Evolutionary conservation across 305 asterid genomes (phyloP).

Genomic region (Petunia hybrid): DNA sequence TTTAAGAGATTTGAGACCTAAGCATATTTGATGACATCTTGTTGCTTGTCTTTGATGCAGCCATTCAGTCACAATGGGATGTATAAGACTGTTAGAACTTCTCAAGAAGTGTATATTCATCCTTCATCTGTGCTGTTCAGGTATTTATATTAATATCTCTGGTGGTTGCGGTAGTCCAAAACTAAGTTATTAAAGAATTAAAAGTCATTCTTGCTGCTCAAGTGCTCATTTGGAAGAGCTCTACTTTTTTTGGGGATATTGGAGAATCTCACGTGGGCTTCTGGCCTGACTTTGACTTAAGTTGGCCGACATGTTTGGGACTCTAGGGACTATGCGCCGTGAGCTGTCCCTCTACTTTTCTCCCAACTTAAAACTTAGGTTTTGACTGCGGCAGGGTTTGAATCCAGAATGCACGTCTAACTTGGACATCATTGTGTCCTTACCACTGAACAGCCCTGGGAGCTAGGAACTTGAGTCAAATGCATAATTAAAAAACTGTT

Average conservation of each 20-base stretch:
- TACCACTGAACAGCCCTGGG: background rate
- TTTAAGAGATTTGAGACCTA: background rate
- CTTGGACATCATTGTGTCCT: background rate
- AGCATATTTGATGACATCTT: constrained; percentile 31
- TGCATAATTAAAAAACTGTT: background rate
- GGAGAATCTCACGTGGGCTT: too few relatives aligned
- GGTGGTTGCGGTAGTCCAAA: too few relatives aligned
- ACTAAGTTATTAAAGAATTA: background rate
- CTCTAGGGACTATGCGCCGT: background rate
- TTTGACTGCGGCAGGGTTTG: background rate
- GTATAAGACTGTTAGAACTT: constrained; percentile 87
- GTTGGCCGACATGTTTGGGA: too few relatives aligned
- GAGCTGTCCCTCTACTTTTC: background rate
- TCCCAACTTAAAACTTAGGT: background rate
- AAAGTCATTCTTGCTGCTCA: background rate
- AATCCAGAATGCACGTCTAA: background rate
- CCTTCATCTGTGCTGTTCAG: constrained; percentile 98
- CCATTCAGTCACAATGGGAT: constrained; percentile 87
- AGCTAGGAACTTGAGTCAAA: background rate
- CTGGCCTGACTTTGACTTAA: too few relatives aligned
- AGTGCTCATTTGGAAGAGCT: too few relatives aligned
- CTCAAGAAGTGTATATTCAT: constrained; percentile 94
- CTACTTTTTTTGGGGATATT: too few relatives aligned
- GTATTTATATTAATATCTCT: constrained; percentile 41
- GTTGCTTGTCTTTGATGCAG: constrained; percentile 47